Conservation (phyloP, 257 asterid genomes). For the Solanum bukasovii region DNA sequence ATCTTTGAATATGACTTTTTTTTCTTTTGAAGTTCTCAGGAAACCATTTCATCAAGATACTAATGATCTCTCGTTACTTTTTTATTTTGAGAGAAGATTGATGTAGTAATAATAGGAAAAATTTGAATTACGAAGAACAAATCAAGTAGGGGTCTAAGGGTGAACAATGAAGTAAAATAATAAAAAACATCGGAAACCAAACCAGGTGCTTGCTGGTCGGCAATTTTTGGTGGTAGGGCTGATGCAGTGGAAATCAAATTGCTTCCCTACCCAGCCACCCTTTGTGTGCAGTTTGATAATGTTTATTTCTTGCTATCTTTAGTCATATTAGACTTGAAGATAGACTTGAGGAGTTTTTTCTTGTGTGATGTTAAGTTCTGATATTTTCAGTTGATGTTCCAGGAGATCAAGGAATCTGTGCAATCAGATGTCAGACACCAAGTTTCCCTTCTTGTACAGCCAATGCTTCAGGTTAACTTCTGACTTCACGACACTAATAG, state of each 20-base stretch:
- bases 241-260: background rate
- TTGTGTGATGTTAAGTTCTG: background rate
- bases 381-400: slow-evolving; percentile 16
- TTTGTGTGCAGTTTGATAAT: background rate
- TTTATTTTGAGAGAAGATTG: background rate
- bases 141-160: background rate
- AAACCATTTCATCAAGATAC: background rate
- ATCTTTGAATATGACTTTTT: background rate
- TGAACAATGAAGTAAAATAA: background rate
- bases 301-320: background rate
- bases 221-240: background rate
- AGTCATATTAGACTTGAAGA: background rate
- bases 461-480: slow-evolving; percentile 86
- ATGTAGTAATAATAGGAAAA: background rate
- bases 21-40: background rate
- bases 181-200: background rate
- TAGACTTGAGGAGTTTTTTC: background rate
- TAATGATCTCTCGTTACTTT: background rate
- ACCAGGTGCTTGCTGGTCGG: background rate
- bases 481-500: background rate
- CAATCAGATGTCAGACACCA: slow-evolving; percentile 90
- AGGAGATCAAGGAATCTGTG: slow-evolving; percentile 94
- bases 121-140: background rate
- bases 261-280: background rate
- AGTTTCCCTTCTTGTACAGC: slow-evolving; percentile 94